Base-by-base conservation (phyloP, 495 filamentous ascomycete species). In the Extremus antarcticus region DNA sequence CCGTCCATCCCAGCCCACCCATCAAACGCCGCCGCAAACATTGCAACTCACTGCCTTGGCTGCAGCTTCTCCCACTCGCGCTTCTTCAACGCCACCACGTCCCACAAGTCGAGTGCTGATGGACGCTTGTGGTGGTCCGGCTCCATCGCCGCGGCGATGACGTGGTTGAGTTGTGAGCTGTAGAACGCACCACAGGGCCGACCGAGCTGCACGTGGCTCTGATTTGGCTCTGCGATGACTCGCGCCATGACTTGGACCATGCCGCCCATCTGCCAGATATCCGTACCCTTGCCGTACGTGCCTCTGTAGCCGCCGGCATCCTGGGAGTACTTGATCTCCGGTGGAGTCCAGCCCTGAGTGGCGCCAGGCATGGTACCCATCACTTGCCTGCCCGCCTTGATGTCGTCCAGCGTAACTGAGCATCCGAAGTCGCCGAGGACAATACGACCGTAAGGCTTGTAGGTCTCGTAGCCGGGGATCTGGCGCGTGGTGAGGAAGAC, bases 361-460 rank as follows among this genome's bases (percentile, higher is more conserved):
- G 46, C 51, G 20, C 41, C 11, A 17, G 29, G 38, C 16, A 45
- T 21, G 41, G 35, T 9, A n/a, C n/a, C n/a, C n/a, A n/a, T n/a
- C n/a, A n/a, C n/a, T n/a, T n/a, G n/a, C n/a, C n/a, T n/a, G n/a
- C n/a, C n/a, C n/a, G n/a, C n/a, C n/a, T 22, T 16, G 38, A 53
- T 45, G 41, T 61, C 58, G 11, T 50, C 21, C 4, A 35, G 11
- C 2, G 53, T 54, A 8, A 49, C 38, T 1, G 54, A 57, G 24
- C 49, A 53, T 15, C 63, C 63, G 47, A 66, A 64, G 54, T 66
- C 63, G 3, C 61, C 61, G 8, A 66, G 63, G 15, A 61, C 51
- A 38, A 60, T 23, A 0, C 56, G 51, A 17, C 50, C 8, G n/a
- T n/a, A n/a, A n/a, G n/a, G n/a, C 4, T 23, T 48, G 13, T 21